Evolutionary conservation across 805 yeast genomes (phyloP).

Genomic region (Cyberlindnera petersonii): DNA sequence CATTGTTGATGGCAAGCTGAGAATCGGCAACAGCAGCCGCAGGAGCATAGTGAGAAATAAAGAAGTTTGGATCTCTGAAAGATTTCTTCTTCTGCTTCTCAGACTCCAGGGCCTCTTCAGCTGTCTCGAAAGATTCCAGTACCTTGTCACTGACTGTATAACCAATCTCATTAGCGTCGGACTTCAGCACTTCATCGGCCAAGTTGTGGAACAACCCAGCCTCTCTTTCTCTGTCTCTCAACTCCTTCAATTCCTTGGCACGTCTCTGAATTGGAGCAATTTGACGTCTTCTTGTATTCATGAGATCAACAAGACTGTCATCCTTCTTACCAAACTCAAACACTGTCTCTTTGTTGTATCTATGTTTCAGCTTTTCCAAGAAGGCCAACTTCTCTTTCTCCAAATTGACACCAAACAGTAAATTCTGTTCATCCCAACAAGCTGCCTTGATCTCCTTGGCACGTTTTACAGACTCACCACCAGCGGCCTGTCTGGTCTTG

Average conservation of each 20-base stretch:
- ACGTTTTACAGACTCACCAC: conserved; percentile 79
- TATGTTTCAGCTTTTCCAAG: conserved; percentile 63
- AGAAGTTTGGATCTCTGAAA: conserved; percentile 74
- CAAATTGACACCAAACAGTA: conserved; percentile 69
- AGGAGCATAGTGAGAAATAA: conserved; percentile 88
- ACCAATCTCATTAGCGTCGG: conserved; percentile 46
- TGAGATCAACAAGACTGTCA: conserved; percentile 72
- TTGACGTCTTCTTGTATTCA: conserved; percentile 83
- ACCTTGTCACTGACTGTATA: conserved; percentile 41
- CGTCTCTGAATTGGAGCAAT: conserved; percentile 83
- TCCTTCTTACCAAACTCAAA: conserved; percentile 76
- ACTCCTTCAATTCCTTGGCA: conserved; percentile 64
- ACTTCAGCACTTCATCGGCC: conserved; percentile 67
- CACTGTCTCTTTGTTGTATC: conserved; percentile 82
- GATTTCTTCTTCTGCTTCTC: conserved; percentile 36
- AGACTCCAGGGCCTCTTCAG: conserved; percentile 31
- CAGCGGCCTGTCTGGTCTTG: conserved; percentile 83
- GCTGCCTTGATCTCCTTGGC: conserved; percentile 68
- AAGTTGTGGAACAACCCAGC: conserved; percentile 71
- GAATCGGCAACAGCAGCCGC: conserved; percentile 74
- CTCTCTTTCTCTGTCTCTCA: conserved; percentile 66
- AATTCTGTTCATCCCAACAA: conserved; percentile 89
- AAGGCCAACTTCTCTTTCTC: conserved; percentile 72
- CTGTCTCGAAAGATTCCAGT: conserved; percentile 38
- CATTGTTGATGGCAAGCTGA: conserved; percentile 53